Percentiles rank a stretch among this genome's conserved stretches.
phyloP scores from a whole-genome alignment of 2,329 filamentous ascomycete genomes.

The Colletotrichum gloeosporioides region DNA sequence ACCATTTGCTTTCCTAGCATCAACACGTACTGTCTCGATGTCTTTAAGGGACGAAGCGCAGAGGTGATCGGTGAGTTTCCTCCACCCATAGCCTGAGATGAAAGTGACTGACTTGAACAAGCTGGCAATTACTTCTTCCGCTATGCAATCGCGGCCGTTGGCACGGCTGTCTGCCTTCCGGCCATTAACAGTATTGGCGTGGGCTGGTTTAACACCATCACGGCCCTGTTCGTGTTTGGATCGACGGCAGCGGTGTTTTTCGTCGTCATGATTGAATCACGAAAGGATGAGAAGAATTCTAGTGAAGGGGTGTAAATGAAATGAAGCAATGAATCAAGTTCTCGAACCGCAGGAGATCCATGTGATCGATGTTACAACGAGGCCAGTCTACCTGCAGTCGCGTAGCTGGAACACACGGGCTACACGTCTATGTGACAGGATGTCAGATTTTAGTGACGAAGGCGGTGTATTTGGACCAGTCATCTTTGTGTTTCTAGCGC shows the following conservation, averaged over 20 bases:
- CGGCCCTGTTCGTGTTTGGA: background rate
- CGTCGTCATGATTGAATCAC: background rate
- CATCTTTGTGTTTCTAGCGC: background rate
- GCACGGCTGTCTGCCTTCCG: slow-evolving; percentile 75
- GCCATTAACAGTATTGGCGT: slow-evolving; percentile 76
- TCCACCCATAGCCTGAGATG: rapidly evolving
- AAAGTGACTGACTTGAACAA: slow-evolving; percentile 31
- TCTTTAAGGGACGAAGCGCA: slow-evolving; percentile 11
- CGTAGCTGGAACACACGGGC: background rate
- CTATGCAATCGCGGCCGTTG: slow-evolving; percentile 76
- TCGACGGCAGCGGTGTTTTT: background rate
- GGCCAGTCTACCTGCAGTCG: background rate
- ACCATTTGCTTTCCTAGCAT: slow-evolving; percentile 72
- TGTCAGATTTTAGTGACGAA: background rate
- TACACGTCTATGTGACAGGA: background rate
- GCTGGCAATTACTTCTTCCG: slow-evolving; percentile 82
- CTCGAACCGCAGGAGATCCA: rapidly evolving
- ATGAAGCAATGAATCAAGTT: rapidly evolving
- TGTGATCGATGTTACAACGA: too few relatives aligned
- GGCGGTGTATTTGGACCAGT: background rate
- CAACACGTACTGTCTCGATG: slow-evolving; percentile 57
- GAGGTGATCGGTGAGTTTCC: slow-evolving; percentile 34
- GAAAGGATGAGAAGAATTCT: background rate
- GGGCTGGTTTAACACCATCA: slow-evolving; percentile 81
- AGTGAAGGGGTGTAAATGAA: background rate